Evolutionary conservation across 108 stramenopile genomes (phyloP).

Genomic region (Cylindrotheca fusiformis): DNA sequence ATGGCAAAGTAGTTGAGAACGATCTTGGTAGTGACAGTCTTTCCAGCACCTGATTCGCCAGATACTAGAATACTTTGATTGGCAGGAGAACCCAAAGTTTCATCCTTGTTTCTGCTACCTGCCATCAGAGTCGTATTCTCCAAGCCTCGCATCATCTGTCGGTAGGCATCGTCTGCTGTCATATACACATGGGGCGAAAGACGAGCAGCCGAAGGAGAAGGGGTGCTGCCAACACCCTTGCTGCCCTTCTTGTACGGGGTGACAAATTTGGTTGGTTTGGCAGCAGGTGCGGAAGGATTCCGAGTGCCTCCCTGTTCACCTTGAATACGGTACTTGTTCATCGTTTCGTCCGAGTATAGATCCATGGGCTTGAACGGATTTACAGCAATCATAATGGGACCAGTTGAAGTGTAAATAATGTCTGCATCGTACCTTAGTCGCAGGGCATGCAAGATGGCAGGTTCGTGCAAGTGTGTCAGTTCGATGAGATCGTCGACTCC

Average conservation of each 20-base stretch:
- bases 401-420: conserved; percentile 90
- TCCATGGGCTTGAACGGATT: conserved; percentile 95
- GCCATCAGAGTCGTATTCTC: conserved; percentile 63
- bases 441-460: conserved; percentile 81
- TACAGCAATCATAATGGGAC: conserved; percentile 90
- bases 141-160: conserved; percentile 89
- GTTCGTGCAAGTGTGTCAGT: conserved; percentile 81
- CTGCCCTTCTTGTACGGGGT: conserved; percentile 49
- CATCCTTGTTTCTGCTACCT: not conserved
- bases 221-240: not conserved
- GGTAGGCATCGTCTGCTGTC: conserved; percentile 93
- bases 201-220: conserved; percentile 25
- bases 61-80: conserved; percentile 92
- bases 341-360: conserved; percentile 71
- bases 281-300: not conserved
- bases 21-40: conserved; percentile 97
- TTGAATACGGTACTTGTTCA: conserved; percentile 74
- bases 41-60: conserved; percentile 95
- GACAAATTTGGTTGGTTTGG: conserved; percentile 17
- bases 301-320: conserved; percentile 47
- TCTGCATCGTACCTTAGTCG: conserved; percentile 73
- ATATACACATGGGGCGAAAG: conserved; percentile 94
- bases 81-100: conserved; percentile 29
- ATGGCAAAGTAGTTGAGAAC: conserved; percentile 91
- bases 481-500: conserved; percentile 82